Conservation (phyloP, 371 early-diverging fungal species). For the Lichtheimia corymbifera region DNA sequence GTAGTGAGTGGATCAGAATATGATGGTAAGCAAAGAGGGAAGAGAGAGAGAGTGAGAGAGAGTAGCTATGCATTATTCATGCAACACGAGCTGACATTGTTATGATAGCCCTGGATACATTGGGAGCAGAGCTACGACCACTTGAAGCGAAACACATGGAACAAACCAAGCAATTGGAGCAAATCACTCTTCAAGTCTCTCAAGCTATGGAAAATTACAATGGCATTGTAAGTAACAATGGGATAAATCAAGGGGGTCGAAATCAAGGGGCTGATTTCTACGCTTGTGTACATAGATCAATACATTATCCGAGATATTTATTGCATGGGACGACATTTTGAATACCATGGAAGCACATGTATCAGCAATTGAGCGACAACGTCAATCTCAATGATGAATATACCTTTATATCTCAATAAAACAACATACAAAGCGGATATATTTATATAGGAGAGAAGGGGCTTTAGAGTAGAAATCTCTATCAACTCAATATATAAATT, state of each 20-base stretch:
- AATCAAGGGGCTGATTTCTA: no score
- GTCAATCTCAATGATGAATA: conserved; percentile 5
- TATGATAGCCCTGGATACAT: conserved; percentile 42
- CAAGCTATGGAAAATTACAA: conserved; percentile 57
- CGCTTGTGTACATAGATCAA: conserved; percentile 39
- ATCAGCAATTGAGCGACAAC: conserved; percentile 46
- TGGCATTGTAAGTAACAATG: conserved; percentile 34
- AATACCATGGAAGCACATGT: conserved; percentile 57
- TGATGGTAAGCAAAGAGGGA: conserved; percentile 30
- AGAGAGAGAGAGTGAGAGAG: conserved; percentile 11
- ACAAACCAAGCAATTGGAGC: conserved; percentile 43
- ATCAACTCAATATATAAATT: no score
- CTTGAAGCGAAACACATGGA: conserved; percentile 53
- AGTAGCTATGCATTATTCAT: neutral
- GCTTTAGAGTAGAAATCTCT: no score
- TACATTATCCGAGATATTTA: conserved; percentile 64
- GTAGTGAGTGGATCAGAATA: conserved; percentile 52
- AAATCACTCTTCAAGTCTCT: conserved; percentile 44
- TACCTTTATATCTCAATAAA: neutral
- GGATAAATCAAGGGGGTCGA: no score
- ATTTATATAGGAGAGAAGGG: neutral
- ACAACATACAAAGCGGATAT: neutral
- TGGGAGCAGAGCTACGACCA: conserved; percentile 47
- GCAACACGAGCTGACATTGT: neutral
- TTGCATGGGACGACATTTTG: conserved; percentile 63